Percentiles rank a stretch among this genome's conserved stretches.
These are phyloP conservation scores for Mediolabrus comicus DNA, from an alignment of 108 stramenopile genomes.

Conservation along the genomic window DNA sequence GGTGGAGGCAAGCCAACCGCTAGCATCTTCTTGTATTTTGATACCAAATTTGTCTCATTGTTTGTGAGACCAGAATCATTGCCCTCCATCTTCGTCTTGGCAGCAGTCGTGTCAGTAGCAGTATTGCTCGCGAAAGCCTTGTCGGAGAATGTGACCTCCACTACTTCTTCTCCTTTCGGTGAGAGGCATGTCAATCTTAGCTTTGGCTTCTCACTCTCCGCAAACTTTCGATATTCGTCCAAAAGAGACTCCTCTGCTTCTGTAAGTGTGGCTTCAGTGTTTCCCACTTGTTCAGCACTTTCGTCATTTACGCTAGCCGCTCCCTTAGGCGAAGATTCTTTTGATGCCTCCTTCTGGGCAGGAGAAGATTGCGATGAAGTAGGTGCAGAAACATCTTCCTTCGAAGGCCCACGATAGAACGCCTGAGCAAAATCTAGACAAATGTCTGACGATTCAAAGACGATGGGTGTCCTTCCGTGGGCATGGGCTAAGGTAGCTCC, in stretches of 20 bases:
- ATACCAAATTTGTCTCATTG: not conserved
- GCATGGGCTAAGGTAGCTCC: conserved; percentile 52
- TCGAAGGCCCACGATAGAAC: conserved; percentile 52
- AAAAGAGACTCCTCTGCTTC: conserved; percentile 33
- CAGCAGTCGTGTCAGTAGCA: not conserved
- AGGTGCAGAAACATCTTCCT: not conserved
- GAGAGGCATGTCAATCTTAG: conserved; percentile 31
- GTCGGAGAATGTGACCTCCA: conserved; percentile 25
- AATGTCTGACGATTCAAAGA: conserved; percentile 56
- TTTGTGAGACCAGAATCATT: not conserved
- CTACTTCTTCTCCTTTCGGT: conserved; percentile 24
- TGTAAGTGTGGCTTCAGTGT: conserved; percentile 2
- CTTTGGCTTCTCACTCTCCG: conserved; percentile 29
- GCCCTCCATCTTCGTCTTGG: not conserved
- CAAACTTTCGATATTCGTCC: conserved; percentile 26
- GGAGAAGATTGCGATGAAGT: not conserved
- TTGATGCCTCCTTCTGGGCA: not conserved
- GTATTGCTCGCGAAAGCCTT: not conserved
- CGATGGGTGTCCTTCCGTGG: conserved; percentile 45
- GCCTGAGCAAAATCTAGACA: conserved; percentile 74
- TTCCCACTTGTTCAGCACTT: not conserved
- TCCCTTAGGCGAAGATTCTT: not conserved
- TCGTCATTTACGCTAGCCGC: not conserved
- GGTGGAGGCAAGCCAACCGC: not conserved
- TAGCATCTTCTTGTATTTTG: not conserved